Evolutionary conservation across 1,284 basidiomycete species (phyloP).

Genomic region (Cronartium quercuum): DNA sequence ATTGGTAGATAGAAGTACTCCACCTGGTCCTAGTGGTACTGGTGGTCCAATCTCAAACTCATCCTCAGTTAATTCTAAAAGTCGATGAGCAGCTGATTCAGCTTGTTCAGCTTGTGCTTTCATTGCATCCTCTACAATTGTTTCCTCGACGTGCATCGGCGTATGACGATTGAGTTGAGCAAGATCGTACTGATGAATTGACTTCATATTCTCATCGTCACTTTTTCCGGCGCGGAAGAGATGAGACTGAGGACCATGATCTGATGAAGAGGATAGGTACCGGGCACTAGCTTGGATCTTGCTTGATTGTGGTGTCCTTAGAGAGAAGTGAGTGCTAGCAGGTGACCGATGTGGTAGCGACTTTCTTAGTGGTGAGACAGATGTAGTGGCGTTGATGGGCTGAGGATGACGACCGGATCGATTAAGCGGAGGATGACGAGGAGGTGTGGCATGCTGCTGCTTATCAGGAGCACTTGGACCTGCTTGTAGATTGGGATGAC

Average conservation of each 20-base stretch:
- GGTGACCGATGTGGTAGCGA: conserved; percentile 51
- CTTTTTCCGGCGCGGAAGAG: conserved; percentile 39
- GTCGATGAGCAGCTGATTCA: conserved; percentile 71
- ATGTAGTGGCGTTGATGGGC: neutral
- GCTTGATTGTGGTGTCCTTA: neutral
- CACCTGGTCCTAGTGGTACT: conserved; percentile 36
- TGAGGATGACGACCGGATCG: conserved; percentile 1
- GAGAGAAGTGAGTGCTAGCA: conserved; percentile 1
- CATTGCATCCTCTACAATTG: conserved; percentile 70
- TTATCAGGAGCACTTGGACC: neutral
- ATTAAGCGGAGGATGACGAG: neutral
- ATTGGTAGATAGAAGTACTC: conserved; percentile 10
- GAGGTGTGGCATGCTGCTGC: conserved; percentile 4
- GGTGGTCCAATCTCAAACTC: conserved; percentile 35
- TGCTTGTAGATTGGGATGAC: neutral
- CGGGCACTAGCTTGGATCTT: conserved; percentile 4
- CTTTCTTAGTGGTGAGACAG: conserved; percentile 46
- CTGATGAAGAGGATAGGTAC: neutral
- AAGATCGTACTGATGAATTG: conserved; percentile 62
- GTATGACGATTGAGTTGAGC: conserved; percentile 15
- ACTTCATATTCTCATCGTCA: conserved; percentile 29
- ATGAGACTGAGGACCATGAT: neutral
- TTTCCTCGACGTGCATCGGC: conserved; percentile 48
- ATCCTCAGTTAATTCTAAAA: conserved; percentile 70
- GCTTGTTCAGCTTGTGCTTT: conserved; percentile 78